Base-by-base conservation (phyloP, 768 basidiomycete species). In the Suillus decipiens region DNA sequence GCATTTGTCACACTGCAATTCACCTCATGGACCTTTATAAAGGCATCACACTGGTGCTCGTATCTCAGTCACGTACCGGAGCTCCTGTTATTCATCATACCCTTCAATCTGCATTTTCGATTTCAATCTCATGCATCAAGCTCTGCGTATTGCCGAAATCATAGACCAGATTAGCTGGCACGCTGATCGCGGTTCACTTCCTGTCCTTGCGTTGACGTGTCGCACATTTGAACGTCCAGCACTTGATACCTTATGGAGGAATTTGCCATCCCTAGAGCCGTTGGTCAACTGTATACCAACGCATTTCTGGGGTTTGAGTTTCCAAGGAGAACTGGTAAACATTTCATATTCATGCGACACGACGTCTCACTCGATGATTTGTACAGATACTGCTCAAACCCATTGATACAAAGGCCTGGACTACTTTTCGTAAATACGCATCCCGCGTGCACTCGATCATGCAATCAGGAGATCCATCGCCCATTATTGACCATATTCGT, bases 201-300 rank as follows among this genome's bases (percentile, higher is more conserved):
- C 73, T 7, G 42, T 61, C 3, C 50, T 75, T 0, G 72, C 72
- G 0, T 66, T 65, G 4, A 71, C 73, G 28, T 73, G 72, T 59
- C 68, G 51, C 48, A 65, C 65, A 3, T 61, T 73, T 53, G 60
- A 60, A 8, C 66, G 72, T 50, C 66, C 68, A 39, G 72, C 73
- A 41, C 59, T 73, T 4, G 71, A 73, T 48, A 68, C 69, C 42
- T 24, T 75, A 1, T 73, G 72, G 72, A 60, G 61, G 28, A 57
- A 68, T 36, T 43, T 75, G 33, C 71, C 61, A 48, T 69, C 60
- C 5, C 50, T 73, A 1, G 43, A 63, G 39, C 72, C 73, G 1
- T 63, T 73, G 24, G 8, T 71, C 53, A 31, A 31, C 12, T 60
- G 59, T 57, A 12, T 60, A 58, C 59, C 53, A 24, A 41, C 2